Base-by-base conservation (phyloP, 805 yeast genomes). In the Maudiozyma barnettii region DNA sequence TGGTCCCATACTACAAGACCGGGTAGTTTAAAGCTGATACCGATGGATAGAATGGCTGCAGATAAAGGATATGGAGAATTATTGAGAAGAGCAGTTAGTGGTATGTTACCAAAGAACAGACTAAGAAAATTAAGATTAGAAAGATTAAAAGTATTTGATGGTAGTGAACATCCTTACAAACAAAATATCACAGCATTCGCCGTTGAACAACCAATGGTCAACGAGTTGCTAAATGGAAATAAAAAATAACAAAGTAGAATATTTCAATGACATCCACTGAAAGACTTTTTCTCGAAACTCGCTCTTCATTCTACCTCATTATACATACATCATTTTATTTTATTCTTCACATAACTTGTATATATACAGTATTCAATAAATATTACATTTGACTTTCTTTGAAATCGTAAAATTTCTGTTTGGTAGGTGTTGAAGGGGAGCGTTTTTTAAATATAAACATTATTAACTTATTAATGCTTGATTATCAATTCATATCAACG, bases 81-180 rank as follows among this genome's bases (percentile, higher is more conserved):
- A 12, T 70, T 93, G 57, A 77, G 69, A 57, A 79, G 84, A 57
- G 98, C 99, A 1, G 99, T 93, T 5, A 82, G 87, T 52, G 95
- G 95, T 48, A 93, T 93, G 99, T 74, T 93, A 47, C 99, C 99
- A 39, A 90, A 87, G 70, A 91, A 93, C 66, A 81, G 81, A 58
- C 76, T 83, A 53, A 79, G 98, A 65, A 77, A 82, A 58, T 69
- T 72, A 13, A 80, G 99, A 64, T 66, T 93, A 59, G 91, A 79
- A 23, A 78, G 99, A 62, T 73, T 93, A 51, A 89, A 87, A 67
- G 79, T 87, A 0, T 85, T 77, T 64, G 98, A 95, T 57, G 96
- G 91, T 26, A 79, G 87, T 49, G 84, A 84, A 48, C 85, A 86
- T 63, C 97, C 96, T 21, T 93, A 87, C 65, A 79, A 78, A 53